Evolutionary conservation across 345 rosid genomes (phyloP), one percentile per base, ranked within the genome.

Genomic region (Cardiospermum halicacabum): DNA sequence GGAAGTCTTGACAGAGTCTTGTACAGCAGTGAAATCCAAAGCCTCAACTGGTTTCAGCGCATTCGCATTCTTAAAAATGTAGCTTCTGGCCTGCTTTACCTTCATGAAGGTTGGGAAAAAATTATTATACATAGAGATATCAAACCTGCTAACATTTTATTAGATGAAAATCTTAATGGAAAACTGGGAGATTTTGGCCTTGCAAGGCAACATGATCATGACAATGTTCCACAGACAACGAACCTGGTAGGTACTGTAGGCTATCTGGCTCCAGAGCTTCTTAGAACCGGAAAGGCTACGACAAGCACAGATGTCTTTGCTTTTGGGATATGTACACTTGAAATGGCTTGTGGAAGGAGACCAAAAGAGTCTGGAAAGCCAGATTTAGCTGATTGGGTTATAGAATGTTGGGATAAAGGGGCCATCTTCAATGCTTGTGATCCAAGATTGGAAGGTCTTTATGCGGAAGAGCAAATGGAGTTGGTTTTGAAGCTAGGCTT

Each of bases 91-190:
- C 65, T 82, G 0, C 27, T 69, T 15, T 62, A 80, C 45, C 31
- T 80, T 4, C 87, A 82, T 42, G 77, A 77, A 69, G 81, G 74
- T 43, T 82, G 82, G 84, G 76, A 73, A 32, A 74, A 83, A 55
- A 67, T 75, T 5, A 76, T 82, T 40, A 65, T 82, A 21, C 87
- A 80, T 42, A 64, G 84, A 66, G 82, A 83, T 37, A 67, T 80
- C 13, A 82, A 77, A 48, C 77, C 84, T 0, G 70, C 67, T 51
- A 82, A 77, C 54, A 66, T 77, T 11, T 27, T 80, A 11, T 58
- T 82, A 0, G 87, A 80, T 16, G 51, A 53, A 0, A 69, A 75
- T 25, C 26, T 75, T 60, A 71, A 75, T 18, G 87, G 74, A 1
- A 77, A 68, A 60, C n/a, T 79, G 0, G 86, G 82, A 11, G 84